Base-by-base conservation (phyloP, 208 protist species). In the Novymonas esmeraldas region DNA sequence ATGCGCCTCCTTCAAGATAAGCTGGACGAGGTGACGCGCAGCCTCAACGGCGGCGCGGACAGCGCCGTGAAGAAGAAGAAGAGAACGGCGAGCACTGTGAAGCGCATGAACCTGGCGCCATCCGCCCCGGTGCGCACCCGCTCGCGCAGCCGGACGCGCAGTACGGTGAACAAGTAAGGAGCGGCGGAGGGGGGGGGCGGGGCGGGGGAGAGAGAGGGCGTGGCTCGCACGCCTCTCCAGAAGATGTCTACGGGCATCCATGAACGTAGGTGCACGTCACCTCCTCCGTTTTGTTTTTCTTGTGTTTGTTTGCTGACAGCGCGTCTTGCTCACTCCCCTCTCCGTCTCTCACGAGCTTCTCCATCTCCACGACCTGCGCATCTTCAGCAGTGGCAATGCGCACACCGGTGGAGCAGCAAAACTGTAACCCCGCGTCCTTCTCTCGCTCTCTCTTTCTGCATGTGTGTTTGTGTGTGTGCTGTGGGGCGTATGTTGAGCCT, bases 101-200 rank as follows among this genome's bases (percentile, higher is more conserved):
- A 88, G 78, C 67, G 66, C 57, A 95, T 95, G 85, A 87, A 89
- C 20, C 60, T 95, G 38, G 89, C 89, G 16, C 89, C 89, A 26
- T 95, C 89, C 0, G 89, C 89, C 6, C 89, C 89, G 20, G 60
- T 89, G 49, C 89, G 89, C 16, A 48, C 55, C 18, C 75, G 75
- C 14, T 64, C 64, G 39, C 70, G 77, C 55, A 85, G 63, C 16
- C 75, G 77, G 55, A 63, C 58, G 20, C 79, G 55, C 49, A 81
- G 58, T 46, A 65, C 50, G 6, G 51, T 36, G 13, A 28, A 18
- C 42, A 81, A 73, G 48, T 66, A 57, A 63, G 51, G 6, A 51
- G 34, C 31, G 29, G 11, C 11, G 7, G 11, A 5, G 11, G 11
- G 36, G 11, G 7, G 36, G 36, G 5, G 36, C 36, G 36, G 36